Evolutionary conservation across 202 grass and related monocot genomes (phyloP).

Genomic region (Digitaria exilis): DNA sequence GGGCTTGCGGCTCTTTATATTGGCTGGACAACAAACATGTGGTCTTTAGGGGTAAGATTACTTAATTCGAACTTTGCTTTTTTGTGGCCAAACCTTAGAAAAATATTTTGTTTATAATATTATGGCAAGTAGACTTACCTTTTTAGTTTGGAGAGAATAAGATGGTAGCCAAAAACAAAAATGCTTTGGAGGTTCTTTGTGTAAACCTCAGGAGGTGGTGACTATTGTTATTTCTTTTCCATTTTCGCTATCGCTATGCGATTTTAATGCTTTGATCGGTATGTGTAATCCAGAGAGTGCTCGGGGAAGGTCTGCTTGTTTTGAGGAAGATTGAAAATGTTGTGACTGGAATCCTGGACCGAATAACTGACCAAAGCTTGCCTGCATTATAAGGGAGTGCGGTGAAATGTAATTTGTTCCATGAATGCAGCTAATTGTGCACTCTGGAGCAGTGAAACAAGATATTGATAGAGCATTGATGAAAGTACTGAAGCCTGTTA

Average conservation of each 20-base stretch:
- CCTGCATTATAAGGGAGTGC: slow-evolving; percentile 77
- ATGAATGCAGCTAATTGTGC: background rate
- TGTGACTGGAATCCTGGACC: slow-evolving; percentile 90
- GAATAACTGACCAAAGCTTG: slow-evolving; percentile 89
- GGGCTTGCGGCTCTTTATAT: slow-evolving; percentile 88
- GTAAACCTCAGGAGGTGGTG: background rate
- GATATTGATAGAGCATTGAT: background rate
- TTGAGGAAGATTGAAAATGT: slow-evolving; percentile 96
- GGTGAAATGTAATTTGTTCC: slow-evolving; percentile 84
- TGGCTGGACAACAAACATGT: slow-evolving; percentile 99
- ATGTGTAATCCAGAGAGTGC: slow-evolving; percentile 64
- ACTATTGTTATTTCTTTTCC: background rate
- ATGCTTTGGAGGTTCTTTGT: background rate
- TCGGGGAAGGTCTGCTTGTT: slow-evolving; percentile 82
- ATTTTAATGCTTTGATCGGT: background rate
- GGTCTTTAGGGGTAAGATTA: slow-evolving; percentile 85
- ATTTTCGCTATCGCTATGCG: background rate
- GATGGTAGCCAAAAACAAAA: background rate
- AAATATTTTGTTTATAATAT: background rate
- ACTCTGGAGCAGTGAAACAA: background rate
- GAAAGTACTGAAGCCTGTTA: background rate
- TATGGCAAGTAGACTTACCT: background rate
- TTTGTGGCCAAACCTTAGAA: background rate
- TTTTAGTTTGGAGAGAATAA: slow-evolving; percentile 15
- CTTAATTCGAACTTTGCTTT: background rate